Evolutionary conservation across 2,329 filamentous ascomycete species (phyloP), one percentile per base, ranked within the genome.

Genomic region (Periglandula ipomoeae): DNA sequence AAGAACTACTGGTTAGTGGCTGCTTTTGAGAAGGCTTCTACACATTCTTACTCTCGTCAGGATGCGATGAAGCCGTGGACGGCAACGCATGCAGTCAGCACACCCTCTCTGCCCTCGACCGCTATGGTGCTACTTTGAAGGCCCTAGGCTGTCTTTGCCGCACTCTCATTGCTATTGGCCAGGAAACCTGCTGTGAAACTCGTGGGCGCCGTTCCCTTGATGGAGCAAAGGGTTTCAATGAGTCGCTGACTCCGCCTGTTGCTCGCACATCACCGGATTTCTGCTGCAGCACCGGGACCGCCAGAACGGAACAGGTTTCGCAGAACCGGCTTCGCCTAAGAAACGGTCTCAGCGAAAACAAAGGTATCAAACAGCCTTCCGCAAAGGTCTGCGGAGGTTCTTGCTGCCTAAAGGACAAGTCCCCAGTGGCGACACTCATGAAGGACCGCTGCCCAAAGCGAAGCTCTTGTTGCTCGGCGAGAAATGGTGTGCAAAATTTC

Each of bases 141-240:
- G 69, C 73, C 4, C 59, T 79, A 1, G 75, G 75, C 3, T 79
- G 75, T 56, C 73, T 79, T 52, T 79, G 76, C 50, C 70, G 74
- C 17, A 68, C 72, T 19, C 67, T 79, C 15, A 51, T 78, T 24
- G 70, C 74, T 8, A 63, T 76, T 17, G 74, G 75, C 0, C 65
- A 74, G 48, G 73, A 78, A 52, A 67, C 74, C 0, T 78, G 75
- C 62, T 79, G 75, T 48, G 55, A 59, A 20, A 55, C 58, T 20
- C 58, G 51, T 13, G 52, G 59, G 13, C 56, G 59, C 30, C 55
- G 61, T 1, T 58, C 59, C 5, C 20, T 52, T n/a, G 55, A 57
- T 39, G 53, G 54, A 40, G 62, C 58, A 46, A 59, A 54, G 30
- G 30, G 10, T 39, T 11, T n/a, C 35, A 1, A n/a, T n/a, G 6